Evolutionary conservation across 23 red algal species (phyloP), one percentile per base, ranked within the genome.

Genomic region (Chondrus crispus): DNA sequence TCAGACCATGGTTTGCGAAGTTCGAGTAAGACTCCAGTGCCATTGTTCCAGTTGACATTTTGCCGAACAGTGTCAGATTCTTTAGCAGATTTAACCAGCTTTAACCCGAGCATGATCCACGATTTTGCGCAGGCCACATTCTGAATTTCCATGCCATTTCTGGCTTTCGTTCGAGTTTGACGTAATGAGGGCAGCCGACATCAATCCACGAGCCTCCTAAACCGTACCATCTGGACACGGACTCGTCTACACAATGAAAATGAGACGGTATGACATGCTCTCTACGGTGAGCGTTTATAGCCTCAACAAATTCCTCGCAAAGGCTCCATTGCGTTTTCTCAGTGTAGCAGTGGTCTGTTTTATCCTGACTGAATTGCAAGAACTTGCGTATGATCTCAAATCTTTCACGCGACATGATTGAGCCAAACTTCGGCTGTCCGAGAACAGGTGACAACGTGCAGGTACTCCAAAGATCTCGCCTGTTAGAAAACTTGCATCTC

Each of bases 131-230:
- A 6, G 22, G 30, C 33, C 32, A 51, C 29, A 20, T 86, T 66
- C 47, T 55, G 8, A 69, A 2, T 11, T 86, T 55, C 20, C 82
- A 86, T 28, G 30, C 82, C 68, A 71, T 86, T 45, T 86, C 82
- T 3, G 82, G 82, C 46, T 86, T 86, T 2, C 60, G 48, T 2
- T 3, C 35, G 22, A 62, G 54, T 3, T 36, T 46, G 2, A 55
- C 78, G 43, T 82, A 82, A 30, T 60, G 30, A 4, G 78, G 78
- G 19, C 54, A 46, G 24, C 78, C 78, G 20, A 26, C 28, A 4
- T 24, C 4, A 5, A 82, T 82, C 46, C 78, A 82, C n/a, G 54
- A 36, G 2, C 78, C 46, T 2, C 78, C 78, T 62, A 82, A 46
- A 6, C 78, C 49, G 46, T 82, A 82, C 36, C 78, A 82, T 5